Percentiles rank a stretch among this genome's conserved stretches.
phyloP scores from a whole-genome alignment of 1,284 basidiomycete genomes.

The Ganoderma sinense region DNA sequence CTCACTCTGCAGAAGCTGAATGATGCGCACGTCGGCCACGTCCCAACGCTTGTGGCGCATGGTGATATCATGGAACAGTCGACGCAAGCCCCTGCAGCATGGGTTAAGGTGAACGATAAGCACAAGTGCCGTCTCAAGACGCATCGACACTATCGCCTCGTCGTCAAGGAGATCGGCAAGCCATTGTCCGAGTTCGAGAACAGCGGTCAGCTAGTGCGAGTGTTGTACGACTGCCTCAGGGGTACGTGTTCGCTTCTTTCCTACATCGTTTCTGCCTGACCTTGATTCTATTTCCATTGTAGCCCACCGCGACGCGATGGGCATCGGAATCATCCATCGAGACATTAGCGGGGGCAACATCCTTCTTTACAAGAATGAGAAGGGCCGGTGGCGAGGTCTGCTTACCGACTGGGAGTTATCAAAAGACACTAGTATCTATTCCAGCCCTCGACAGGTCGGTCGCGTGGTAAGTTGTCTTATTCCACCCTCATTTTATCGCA shows the following conservation, averaged over 20 bases:
- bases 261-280: too few relatives aligned
- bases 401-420: constrained; percentile 20
- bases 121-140: constrained; percentile 11
- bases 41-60: constrained; percentile 24
- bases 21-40: constrained; percentile 18
- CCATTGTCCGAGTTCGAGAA: constrained; percentile 14
- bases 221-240: neutral
- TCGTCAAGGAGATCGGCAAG: constrained; percentile 20
- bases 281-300: neutral
- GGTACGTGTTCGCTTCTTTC: neutral
- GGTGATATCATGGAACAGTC: constrained; percentile 20
- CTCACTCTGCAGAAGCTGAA: constrained; percentile 22
- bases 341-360: constrained; percentile 23
- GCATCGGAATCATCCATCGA: constrained; percentile 10
- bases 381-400: neutral
- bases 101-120: neutral
- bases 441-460: constrained; percentile 5
- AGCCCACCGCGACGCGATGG: constrained; percentile 14
- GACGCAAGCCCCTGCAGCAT: neutral
- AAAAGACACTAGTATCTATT: neutral
- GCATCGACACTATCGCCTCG: constrained; percentile 25
- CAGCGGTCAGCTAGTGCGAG: neutral
- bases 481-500: neutral
- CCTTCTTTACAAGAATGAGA: constrained; percentile 5
- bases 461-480: constrained; percentile 8